Percentiles rank a stretch among this genome's conserved stretches.
phyloP scores from a whole-genome alignment of 305 asterid species.

The Fraxinus nigra region DNA sequence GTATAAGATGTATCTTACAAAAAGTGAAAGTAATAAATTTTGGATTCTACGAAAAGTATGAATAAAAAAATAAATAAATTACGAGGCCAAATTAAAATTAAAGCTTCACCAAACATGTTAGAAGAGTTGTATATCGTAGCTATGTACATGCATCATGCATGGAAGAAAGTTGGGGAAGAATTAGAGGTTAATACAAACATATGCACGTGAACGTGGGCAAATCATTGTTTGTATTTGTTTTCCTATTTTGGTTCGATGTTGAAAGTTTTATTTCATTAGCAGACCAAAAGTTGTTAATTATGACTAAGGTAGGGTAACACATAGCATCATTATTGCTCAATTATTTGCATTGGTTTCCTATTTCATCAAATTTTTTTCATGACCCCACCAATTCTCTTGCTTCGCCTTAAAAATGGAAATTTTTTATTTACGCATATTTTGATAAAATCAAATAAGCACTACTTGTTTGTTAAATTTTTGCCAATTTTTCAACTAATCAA shows the following conservation, averaged over 20 bases:
- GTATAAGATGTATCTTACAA: not conserved
- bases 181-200: not conserved
- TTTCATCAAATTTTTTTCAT: not conserved
- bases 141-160: not conserved
- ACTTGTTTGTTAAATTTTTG: too few species aligned
- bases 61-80: too few species aligned
- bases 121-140: not conserved
- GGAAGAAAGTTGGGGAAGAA: not conserved
- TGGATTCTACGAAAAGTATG: not conserved
- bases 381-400: not conserved
- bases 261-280: not conserved
- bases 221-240: not conserved
- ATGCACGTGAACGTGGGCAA: conserved; percentile 1
- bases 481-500: too few species aligned
- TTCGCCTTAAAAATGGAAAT: not conserved
- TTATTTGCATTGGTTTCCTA: not conserved
- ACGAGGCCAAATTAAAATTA: not conserved
- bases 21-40: not conserved
- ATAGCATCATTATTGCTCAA: not conserved
- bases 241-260: not conserved
- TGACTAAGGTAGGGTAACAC: not conserved
- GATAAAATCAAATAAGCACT: not conserved
- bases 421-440: not conserved
- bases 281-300: not conserved
- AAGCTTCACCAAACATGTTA: not conserved